Conservation (phyloP, 208 protist species). For the Trypanosomatidae sp. region DNA sequence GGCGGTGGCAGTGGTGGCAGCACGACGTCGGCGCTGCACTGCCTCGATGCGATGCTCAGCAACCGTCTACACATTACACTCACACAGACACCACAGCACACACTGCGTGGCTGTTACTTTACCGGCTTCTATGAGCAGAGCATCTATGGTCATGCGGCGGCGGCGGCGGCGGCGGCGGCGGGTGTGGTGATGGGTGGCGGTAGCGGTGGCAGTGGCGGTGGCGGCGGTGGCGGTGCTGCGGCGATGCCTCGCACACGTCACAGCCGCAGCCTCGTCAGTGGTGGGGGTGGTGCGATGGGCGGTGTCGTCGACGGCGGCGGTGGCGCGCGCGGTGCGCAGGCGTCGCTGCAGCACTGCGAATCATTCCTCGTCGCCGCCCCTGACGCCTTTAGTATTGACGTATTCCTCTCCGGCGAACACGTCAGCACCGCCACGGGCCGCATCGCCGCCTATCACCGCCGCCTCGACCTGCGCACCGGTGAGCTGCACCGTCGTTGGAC, state of each 20-base stretch:
- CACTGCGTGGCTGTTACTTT: conserved; percentile 28
- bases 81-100: not conserved
- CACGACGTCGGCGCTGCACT: too few species aligned
- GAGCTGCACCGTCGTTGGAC: conserved; percentile 54
- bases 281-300: not conserved
- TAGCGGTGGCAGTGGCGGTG: too few species aligned
- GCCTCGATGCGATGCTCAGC: too few species aligned
- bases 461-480: conserved; percentile 60
- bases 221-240: not conserved
- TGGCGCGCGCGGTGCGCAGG: conserved; percentile 4
- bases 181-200: too few species aligned
- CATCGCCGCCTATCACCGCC: conserved; percentile 34
- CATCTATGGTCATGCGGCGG: conserved; percentile 9
- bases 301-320: not conserved
- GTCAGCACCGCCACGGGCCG: conserved; percentile 43
- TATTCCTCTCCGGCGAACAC: conserved; percentile 72
- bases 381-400: conserved; percentile 73
- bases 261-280: too few species aligned
- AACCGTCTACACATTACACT: not conserved
- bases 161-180: not conserved
- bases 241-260: not conserved
- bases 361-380: conserved; percentile 60
- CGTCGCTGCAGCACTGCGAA: conserved; percentile 9
- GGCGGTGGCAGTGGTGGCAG: too few species aligned
- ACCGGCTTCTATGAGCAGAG: conserved; percentile 65